Evolutionary conservation across 1,284 basidiomycete species (phyloP), one percentile per base, ranked within the genome.

Genomic region (Xerocomus alliaceus): DNA sequence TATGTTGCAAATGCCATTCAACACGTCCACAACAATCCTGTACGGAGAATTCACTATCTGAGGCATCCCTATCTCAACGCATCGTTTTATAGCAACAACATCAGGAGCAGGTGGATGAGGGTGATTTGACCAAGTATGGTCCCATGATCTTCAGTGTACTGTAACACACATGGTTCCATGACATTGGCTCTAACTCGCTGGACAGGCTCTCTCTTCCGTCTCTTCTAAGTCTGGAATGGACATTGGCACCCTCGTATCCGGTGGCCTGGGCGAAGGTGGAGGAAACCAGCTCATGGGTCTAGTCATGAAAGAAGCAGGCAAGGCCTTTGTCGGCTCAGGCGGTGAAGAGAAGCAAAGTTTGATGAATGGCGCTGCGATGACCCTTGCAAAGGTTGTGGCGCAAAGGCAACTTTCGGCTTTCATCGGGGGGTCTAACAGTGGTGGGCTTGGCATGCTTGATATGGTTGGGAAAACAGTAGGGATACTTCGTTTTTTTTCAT

Each of bases 341-440:
- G 81, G 84, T 24, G 90, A 89, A 18, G 84, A 84, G 71, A 94
- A 95, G 78, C 91, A 93, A 69, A 90, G 92, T 70, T 89, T 88
- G 8, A 85, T 95, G 70, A 92, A 90, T 67, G 84, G 89, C 18
- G 93, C 93, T 48, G 92, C 89, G 5, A 88, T 89, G 86, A 93
- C 90, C 2, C 85, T 92, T 59, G 88, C 94, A 85, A 94, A 95
- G 78, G 79, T 94, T 15, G 71, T 90, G 62, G 85, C 88, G 57
- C 85, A 90, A 73, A 86, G 84, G 47, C 89, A 91, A 77, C 80
- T 90, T 62, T 78, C 83, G 46, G 68, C 77, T 11, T 73, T 77
- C 4, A 78, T 77, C 26, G 88, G 89, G 11, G 89, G 88, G 0
- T 73, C 81, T 18, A 84, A 86, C 72, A 90, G 87, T 29, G 91